A percentile compares a stretch with the other conserved stretches of the same genome.
phyloP scores from a whole-genome alignment of 306 rosid species.

The Vigna nakashimae region DNA sequence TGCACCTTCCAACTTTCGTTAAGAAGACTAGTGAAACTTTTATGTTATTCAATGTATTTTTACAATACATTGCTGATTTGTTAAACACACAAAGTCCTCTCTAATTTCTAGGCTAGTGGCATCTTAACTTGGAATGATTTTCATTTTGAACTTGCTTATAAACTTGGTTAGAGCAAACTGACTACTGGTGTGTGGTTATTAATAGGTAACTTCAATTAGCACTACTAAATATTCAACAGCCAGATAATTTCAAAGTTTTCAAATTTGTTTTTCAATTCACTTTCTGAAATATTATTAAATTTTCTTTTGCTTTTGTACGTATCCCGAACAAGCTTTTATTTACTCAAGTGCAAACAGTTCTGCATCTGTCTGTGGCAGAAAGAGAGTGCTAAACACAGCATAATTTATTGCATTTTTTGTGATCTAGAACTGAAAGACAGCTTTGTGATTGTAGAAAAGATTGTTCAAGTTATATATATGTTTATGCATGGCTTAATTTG shows the following conservation, averaged over 20 bases:
- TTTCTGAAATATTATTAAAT: constrained; percentile 7
- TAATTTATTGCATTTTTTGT: background rate
- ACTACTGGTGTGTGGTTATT: background rate
- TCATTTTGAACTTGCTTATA: background rate
- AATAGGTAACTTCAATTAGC: background rate
- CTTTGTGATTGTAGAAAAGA: background rate
- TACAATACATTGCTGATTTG: background rate
- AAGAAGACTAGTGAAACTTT: background rate
- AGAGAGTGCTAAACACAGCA: background rate
- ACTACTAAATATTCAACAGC: background rate
- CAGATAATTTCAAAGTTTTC: background rate
- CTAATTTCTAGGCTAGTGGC: background rate
- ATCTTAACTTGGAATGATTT: constrained; percentile 9
- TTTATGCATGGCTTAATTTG: constrained; percentile 32
- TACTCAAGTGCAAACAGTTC: constrained; percentile 20
- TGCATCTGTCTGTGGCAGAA: constrained; percentile 15
- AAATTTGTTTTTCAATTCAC: background rate
- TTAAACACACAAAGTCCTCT: background rate
- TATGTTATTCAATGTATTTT: background rate
- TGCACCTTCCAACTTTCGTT: constrained; percentile 22
- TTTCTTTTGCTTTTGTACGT: constrained; percentile 9
- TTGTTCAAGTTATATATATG: constrained; percentile 11
- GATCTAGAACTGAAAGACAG: constrained; percentile 11
- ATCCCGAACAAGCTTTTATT: background rate
- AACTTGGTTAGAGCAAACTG: constrained; percentile 2